Evolutionary conservation across 179 eudicot species (phyloP), one percentile per base, ranked within the genome.

Genomic region (Vitellaria paradoxa): DNA sequence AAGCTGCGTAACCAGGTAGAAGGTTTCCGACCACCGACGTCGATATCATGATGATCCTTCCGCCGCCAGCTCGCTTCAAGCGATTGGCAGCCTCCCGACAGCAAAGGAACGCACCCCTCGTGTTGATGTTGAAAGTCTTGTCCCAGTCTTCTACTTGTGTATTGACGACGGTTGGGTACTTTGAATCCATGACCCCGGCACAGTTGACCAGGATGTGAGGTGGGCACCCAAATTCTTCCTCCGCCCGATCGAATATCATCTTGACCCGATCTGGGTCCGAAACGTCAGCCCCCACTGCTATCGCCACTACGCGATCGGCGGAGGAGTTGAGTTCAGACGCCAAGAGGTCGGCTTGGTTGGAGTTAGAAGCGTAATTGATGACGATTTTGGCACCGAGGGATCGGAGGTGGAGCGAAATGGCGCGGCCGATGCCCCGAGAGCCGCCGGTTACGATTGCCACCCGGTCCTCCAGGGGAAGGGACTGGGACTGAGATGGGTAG

Each of bases 391-490:
- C 93, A 2, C 96, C 96, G 15, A 89, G 92, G 68, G 94, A 86
- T 11, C 84, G 80, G 3, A 94, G 84, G 70, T 89, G 94, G 60
- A 86, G 77, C 10, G 92, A 79, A 49, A 94, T 88, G 79, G 87
- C 91, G 52, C 89, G 87, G 62, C 98, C 98, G 4, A 92, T 91
- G 2, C 97, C 97, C 0, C 92, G 88, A 6, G 98, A 94, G 7
- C 87, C 85, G 23, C 98, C 97, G 9, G 96, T 94, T 62, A 94
- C 87, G 0, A 94, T 88, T 0, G 97, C 98, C 30, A 88, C 91
- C 10, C 94, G 84, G 77, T 80, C 91, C 20, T 75, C 72, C 14
- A 92, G 89, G 11, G 86, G 78, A 24, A 74, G 74, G n/a, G 78
- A 26, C 7, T 26, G 18, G 72, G 75, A 50, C 74, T 67, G 8